Evolutionary conservation across 805 yeast species (phyloP), one percentile per base, ranked within the genome.

Genomic region (Metschnikowia amazonensis): DNA sequence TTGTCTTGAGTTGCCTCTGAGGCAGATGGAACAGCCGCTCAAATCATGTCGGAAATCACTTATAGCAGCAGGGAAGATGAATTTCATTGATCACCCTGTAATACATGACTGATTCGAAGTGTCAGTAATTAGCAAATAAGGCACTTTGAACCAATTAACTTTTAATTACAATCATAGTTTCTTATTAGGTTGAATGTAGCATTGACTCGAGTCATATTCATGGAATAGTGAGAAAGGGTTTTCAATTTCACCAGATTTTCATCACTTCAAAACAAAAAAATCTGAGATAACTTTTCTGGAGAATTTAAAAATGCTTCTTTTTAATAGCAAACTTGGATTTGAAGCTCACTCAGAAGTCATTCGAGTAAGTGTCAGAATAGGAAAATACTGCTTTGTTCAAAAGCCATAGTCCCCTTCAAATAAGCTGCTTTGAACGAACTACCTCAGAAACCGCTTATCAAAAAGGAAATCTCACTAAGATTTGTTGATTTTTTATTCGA

Each of bases 1-100:
- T 71, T 90, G 18, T 89, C 97, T 1, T 87, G 23, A 32, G 8
- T 32, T 5, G 27, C 8, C 5, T 24, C 5, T 24, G 27, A 24
- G 8, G 10, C 8, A 5, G 18, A 7, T 16, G 13, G 11, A 16
- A 30, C 18, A 30, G 18, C 33, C 13, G 33, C 33, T 14, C 11
- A 30, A 14, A 30, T 30, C 11, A 14, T 30, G 33, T 30, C 10
- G 18, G 32, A 14, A 29, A 5, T 29, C 13, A 30, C 8, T 4
- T 30, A 14, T 11, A 14, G 4, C 14, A 30, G 20, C 17, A 16
- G 33, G 18, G n/a, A 3, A 30, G 17, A 16, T 30, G 14, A 30
- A 11, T 10, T 30, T 30, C 5, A 14, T 14, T 30, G 33, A 7
- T 9, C 9, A 30, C 33, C 18, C 11, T 30, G 6, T 30, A 30